These are phyloP conservation scores for Boletus smithii DNA, from an alignment of 1,284 basidiomycete genomes.

Conservation along the genomic window DNA sequence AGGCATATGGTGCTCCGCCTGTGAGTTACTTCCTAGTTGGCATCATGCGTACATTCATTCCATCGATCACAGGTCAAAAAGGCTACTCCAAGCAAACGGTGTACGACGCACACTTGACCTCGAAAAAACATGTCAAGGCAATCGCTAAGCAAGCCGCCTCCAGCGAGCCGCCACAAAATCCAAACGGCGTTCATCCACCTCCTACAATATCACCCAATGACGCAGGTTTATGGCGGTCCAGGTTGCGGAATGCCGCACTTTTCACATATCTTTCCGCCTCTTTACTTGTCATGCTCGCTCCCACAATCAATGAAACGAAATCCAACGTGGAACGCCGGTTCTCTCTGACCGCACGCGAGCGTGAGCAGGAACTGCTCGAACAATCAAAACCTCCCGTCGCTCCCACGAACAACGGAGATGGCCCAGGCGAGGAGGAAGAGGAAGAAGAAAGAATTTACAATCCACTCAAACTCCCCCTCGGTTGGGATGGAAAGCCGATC, in stretches of 20 bases:
- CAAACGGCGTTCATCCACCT: constrained; percentile 51
- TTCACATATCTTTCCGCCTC: constrained; percentile 69
- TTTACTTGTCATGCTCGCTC: constrained; percentile 62
- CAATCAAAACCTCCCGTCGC: constrained; percentile 69
- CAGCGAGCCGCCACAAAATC: constrained; percentile 51
- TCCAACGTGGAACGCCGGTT: constrained; percentile 95
- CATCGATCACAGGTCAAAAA: constrained; percentile 70
- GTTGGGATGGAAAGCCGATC: constrained; percentile 98
- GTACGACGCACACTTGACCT: constrained; percentile 93
- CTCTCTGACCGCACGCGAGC: constrained; percentile 93
- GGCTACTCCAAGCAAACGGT: constrained; percentile 96
- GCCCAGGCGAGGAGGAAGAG: constrained; percentile 77
- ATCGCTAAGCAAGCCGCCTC: constrained; percentile 66
- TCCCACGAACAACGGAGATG: constrained; percentile 46
- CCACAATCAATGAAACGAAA: constrained; percentile 84
- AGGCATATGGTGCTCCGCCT: constrained; percentile 95
- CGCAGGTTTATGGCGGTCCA: constrained; percentile 49
- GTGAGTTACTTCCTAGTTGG: constrained; percentile 49
- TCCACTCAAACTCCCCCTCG: constrained; percentile 93
- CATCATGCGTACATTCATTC: constrained; percentile 8
- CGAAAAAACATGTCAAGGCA: constrained; percentile 93
- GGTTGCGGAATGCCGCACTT: constrained; percentile 67
- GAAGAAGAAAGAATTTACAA: constrained; percentile 97
- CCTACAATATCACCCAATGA: constrained; percentile 26
- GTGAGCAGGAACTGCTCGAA: constrained; percentile 89